Evolutionary conservation across 2,329 filamentous ascomycete genomes (phyloP).

Genomic region (Acarospora socialis): DNA sequence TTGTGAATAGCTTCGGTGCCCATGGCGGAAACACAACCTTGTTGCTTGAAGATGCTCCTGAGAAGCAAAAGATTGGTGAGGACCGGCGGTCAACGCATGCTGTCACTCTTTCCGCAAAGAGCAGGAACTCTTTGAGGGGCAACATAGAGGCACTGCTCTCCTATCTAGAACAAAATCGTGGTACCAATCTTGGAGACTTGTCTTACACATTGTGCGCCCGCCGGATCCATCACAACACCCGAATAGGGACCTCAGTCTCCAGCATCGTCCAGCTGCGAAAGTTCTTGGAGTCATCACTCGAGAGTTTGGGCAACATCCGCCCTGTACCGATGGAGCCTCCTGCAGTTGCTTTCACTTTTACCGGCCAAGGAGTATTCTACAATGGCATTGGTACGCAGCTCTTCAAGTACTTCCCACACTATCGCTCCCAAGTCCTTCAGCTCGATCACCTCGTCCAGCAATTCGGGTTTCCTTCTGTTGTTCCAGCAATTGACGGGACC

Average conservation of each 20-base stretch:
- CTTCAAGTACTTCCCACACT: slow-evolving; percentile 33
- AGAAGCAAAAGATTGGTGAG: slow-evolving; percentile 22
- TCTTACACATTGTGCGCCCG: slow-evolving; percentile 34
- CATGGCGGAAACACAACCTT: slow-evolving; percentile 40
- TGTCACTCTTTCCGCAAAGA: slow-evolving; percentile 36
- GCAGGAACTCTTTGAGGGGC: slow-evolving; percentile 36
- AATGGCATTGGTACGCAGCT: slow-evolving; percentile 39
- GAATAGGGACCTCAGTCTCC: slow-evolving; percentile 14
- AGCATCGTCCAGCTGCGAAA: slow-evolving; percentile 12
- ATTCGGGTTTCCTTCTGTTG: slow-evolving; percentile 26
- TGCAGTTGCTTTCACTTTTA: slow-evolving; percentile 41
- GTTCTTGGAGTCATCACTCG: slow-evolving; percentile 19
- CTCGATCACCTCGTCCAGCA: slow-evolving; percentile 20
- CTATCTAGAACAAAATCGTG: slow-evolving; percentile 31
- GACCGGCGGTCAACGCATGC: slow-evolving; percentile 34
- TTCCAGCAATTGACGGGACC: slow-evolving; percentile 34
- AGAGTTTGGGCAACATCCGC: slow-evolving; percentile 26
- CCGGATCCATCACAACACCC: slow-evolving; percentile 19
- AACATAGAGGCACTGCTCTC: slow-evolving; percentile 35
- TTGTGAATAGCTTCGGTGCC: too few relatives aligned
- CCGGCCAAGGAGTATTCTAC: slow-evolving; percentile 36
- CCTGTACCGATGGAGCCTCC: slow-evolving; percentile 25
- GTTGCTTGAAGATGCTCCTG: slow-evolving; percentile 37
- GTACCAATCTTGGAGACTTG: slow-evolving; percentile 33
- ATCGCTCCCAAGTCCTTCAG: slow-evolving; percentile 28